Evolutionary conservation across 495 filamentous ascomycete genomes (phyloP).

Genomic region (Trichoderma orchidacearum): DNA sequence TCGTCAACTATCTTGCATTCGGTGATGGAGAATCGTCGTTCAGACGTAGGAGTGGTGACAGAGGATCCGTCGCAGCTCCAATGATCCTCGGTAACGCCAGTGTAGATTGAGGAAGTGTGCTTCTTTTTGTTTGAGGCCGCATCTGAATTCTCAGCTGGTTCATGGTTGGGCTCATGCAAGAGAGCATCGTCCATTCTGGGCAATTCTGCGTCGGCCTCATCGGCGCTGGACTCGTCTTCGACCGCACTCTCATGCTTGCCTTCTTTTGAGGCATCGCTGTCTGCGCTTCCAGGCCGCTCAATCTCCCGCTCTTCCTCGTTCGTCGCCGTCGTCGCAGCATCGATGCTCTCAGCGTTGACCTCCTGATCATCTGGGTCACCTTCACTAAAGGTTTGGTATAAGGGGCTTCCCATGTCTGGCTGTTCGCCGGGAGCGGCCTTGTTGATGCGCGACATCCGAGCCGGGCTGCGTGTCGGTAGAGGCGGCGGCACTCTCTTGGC

Average conservation of each 20-base stretch:
- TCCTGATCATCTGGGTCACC: neutral
- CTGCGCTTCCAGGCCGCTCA: neutral
- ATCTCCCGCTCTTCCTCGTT: neutral
- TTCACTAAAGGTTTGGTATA: slow-evolving; percentile 13
- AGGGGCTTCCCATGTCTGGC: slow-evolving; percentile 14
- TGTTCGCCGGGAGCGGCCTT: slow-evolving; percentile 15
- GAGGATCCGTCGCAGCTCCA: neutral
- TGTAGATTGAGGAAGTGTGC: neutral
- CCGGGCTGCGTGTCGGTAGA: slow-evolving; percentile 48
- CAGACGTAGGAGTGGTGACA: slow-evolving; percentile 1
- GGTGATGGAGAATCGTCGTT: neutral
- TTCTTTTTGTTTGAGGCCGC: neutral
- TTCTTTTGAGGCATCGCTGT: neutral
- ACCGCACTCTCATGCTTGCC: neutral
- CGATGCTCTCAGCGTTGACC: neutral
- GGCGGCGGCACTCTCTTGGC: slow-evolving; percentile 54
- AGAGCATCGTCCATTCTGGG: neutral
- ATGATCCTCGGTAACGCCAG: neutral
- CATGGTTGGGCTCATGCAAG: neutral
- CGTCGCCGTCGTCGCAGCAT: neutral
- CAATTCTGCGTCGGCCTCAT: neutral
- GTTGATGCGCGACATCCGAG: slow-evolving; percentile 25
- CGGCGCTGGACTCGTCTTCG: neutral
- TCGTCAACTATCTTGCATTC: neutral
- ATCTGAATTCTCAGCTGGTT: neutral